Evolutionary conservation across 768 basidiomycete genomes (phyloP).

Genomic region (Termitomyces sp.): DNA sequence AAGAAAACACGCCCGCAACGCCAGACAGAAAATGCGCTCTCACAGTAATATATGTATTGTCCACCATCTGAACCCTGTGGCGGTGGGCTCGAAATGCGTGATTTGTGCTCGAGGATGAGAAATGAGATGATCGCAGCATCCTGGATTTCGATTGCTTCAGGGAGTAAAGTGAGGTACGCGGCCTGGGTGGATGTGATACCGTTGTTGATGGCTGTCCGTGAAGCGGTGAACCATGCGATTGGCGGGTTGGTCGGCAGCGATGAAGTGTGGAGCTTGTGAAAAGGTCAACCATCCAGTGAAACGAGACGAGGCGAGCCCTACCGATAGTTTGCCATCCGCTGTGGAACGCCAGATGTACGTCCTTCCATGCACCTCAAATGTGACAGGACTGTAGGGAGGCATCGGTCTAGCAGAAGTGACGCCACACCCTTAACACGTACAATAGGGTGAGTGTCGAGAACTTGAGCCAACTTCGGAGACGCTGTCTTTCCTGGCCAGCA

Average conservation of each 20-base stretch:
- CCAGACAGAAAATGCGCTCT: slow-evolving; percentile 4
- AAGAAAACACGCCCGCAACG: slow-evolving; percentile 2
- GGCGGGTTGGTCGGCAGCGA: slow-evolving; percentile 5
- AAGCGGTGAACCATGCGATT: slow-evolving; percentile 21
- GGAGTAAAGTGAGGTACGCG: slow-evolving; percentile 18
- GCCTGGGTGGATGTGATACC: slow-evolving; percentile 6
- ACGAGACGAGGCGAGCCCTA: not conserved
- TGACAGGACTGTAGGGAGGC: slow-evolving; percentile 14
- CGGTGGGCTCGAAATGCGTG: slow-evolving; percentile 9
- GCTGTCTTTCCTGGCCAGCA: slow-evolving; percentile 12
- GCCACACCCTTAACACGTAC: slow-evolving; percentile 9
- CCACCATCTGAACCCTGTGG: not conserved
- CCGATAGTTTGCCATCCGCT: slow-evolving; percentile 15
- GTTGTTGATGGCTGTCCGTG: slow-evolving; percentile 8
- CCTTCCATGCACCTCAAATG: slow-evolving; percentile 15
- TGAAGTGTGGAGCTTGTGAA: slow-evolving; percentile 1
- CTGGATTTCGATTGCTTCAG: slow-evolving; percentile 17
- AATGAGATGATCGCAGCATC: slow-evolving; percentile 19
- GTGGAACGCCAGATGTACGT: slow-evolving; percentile 18
- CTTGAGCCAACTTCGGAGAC: slow-evolving; percentile 18
- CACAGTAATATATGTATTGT: slow-evolving; percentile 12
- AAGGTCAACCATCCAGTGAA: not conserved
- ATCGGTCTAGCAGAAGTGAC: not conserved
- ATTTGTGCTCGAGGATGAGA: slow-evolving; percentile 19
- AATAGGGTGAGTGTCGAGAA: slow-evolving; percentile 15